Evolutionary conservation across 2,329 filamentous ascomycete species (phyloP), one percentile per base, ranked within the genome.

Genomic region (Penicillium sp.): DNA sequence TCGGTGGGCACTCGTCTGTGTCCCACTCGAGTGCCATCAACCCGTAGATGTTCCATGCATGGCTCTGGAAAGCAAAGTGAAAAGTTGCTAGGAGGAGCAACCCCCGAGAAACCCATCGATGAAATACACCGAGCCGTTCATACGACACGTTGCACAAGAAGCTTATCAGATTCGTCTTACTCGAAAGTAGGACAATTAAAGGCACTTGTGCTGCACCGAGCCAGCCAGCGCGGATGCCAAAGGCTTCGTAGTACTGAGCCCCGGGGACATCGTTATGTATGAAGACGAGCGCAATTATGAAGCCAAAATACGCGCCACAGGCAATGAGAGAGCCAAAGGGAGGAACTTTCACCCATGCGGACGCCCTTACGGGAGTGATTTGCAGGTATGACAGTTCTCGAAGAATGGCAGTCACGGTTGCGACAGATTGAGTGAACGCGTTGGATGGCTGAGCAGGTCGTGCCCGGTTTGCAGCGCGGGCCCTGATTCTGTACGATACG

Each of bases 191-290:
- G 60, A 83, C 79, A 50, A 84, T 72, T n/a, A 84, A 65, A 1
- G 82, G 81, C 3, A 84, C 61, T 61, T 84, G 81, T 6, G 75
- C 71, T 46, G 83, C 69, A 9, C 79, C 74, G 40, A 84, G 72
- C 55, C 78, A 81, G 5, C 79, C 81, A 8, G 77, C 78, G 35
- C 81, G 77, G 63, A 83, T 84, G 14, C 78, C 83, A 53, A 85
- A 77, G 45, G 77, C 71, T 63, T 85, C 82, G 72, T 78, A 83
- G 43, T 73, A 70, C 69, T 78, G 77, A 47, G 74, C 67, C 55
- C 81, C 72, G 0, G 66, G 69, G 0, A 80, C 73, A 62, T 84
- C 71, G 28, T 83, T 71, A 35, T 77, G 77, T 64, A 83, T 84
- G 60, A 84, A 80, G 62, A 78, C 82, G 23, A 83, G 74, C 1